phyloP scores from a whole-genome alignment of 2,329 filamentous ascomycete genomes.

The Ceratocystis eucalypticola region DNA sequence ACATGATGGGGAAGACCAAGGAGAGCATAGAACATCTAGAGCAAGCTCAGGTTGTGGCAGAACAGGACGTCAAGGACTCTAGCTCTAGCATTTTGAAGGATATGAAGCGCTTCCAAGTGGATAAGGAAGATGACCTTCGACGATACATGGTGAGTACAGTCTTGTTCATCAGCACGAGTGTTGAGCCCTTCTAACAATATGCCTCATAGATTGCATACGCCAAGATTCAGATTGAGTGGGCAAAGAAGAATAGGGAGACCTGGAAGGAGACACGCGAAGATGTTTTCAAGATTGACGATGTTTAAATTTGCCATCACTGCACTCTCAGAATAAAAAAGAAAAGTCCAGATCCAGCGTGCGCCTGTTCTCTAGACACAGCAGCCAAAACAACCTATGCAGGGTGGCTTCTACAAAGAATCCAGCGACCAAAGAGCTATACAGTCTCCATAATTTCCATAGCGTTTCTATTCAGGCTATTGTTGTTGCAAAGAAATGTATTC shows the following conservation, averaged over 20 bases:
- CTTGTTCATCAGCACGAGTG: not conserved
- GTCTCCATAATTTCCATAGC: not conserved
- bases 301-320: conserved; percentile 25
- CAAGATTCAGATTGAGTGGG: conserved; percentile 88
- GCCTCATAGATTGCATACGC: conserved; percentile 69
- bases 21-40: conserved; percentile 78
- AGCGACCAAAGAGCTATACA: not conserved
- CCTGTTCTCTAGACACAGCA: not conserved
- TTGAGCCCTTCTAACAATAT: conserved; percentile 20
- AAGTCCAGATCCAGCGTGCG: not conserved
- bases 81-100: conserved; percentile 80
- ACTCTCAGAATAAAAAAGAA: not conserved
- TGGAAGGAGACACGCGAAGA: conserved; percentile 86
- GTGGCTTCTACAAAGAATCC: not conserved
- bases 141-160: conserved; percentile 74
- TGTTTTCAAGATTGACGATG: conserved; percentile 71
- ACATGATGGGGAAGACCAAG: conserved; percentile 89
- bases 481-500: not conserved
- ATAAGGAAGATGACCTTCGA: conserved; percentile 89
- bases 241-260: conserved; percentile 72
- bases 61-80: conserved; percentile 85
- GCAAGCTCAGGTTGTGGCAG: conserved; percentile 76
- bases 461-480: not conserved
- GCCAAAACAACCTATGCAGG: not conserved
- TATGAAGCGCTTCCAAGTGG: conserved; percentile 78